These are phyloP conservation scores for Adenanthera pavonina DNA, from an alignment of 306 rosid genomes.

Conservation along the genomic window DNA sequence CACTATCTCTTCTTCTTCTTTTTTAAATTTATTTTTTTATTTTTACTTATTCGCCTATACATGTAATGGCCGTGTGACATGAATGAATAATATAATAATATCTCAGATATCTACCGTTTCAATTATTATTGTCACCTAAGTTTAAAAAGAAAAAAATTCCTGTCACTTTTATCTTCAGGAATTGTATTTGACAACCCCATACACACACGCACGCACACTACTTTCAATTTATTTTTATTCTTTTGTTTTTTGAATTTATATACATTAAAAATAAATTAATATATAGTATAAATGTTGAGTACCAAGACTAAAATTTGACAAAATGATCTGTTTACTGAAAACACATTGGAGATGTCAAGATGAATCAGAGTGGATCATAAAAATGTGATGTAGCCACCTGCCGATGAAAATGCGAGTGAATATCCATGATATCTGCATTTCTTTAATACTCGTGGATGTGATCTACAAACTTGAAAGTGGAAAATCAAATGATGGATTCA, in stretches of 20 bases:
- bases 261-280: no score
- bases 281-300: no score
- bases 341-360: not conserved
- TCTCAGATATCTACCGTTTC: not conserved
- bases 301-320: not conserved
- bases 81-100: slow-evolving; percentile 44
- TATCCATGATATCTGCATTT: no score
- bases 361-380: not conserved
- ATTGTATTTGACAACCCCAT: not conserved
- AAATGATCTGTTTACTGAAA: not conserved
- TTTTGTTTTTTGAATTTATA: no score
- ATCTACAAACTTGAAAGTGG: not conserved
- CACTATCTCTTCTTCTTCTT: slow-evolving; percentile 29
- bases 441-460: no score
- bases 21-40: not conserved
- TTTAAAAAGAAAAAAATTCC: no score
- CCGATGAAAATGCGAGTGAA: no score
- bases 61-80: slow-evolving; percentile 43
- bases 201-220: no score
- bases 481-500: not conserved
- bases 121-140: not conserved
- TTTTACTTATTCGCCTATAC: not conserved
- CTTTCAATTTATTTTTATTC: no score
- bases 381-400: not conserved
- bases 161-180: not conserved